Evolutionary conservation across 202 grass and related monocot genomes (phyloP).

Genomic region (Bolboschoenoplectus hybrid): DNA sequence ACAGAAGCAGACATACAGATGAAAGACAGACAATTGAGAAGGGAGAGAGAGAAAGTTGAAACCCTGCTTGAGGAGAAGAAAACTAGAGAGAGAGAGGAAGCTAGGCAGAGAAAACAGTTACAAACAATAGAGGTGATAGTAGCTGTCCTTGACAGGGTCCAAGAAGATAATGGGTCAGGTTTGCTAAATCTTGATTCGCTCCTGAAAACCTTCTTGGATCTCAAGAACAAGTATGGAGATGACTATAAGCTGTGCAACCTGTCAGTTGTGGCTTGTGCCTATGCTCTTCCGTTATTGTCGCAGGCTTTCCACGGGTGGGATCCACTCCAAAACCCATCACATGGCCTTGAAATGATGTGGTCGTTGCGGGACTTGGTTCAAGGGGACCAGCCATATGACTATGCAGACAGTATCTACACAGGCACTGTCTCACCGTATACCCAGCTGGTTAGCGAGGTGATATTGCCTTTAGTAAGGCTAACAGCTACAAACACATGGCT

Average conservation of each 20-base stretch:
- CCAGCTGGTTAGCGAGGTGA: slow-evolving; percentile 79
- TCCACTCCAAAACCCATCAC: slow-evolving; percentile 70
- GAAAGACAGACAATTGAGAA: slow-evolving; percentile 62
- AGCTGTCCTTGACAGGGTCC: slow-evolving; percentile 58
- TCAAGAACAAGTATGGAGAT: slow-evolving; percentile 60
- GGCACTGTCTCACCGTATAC: slow-evolving; percentile 67
- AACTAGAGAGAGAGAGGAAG: slow-evolving; percentile 67
- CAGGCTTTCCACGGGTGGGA: slow-evolving; percentile 84
- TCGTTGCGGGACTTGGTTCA: slow-evolving; percentile 78
- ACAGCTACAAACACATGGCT: slow-evolving; percentile 81
- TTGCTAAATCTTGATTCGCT: slow-evolving; percentile 66
- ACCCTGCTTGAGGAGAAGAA: slow-evolving; percentile 77
- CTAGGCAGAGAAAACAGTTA: slow-evolving; percentile 57
- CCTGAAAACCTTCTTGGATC: slow-evolving; percentile 56
- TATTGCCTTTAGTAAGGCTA: slow-evolving; percentile 81
- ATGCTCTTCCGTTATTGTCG: slow-evolving; percentile 69
- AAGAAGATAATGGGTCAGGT: slow-evolving; percentile 58
- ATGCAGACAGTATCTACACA: slow-evolving; percentile 50
- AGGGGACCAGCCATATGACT: slow-evolving; percentile 79
- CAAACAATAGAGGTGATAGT: slow-evolving; percentile 74
- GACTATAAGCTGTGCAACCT: slow-evolving; percentile 91
- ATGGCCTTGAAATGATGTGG: slow-evolving; percentile 67
- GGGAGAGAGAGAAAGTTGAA: slow-evolving; percentile 75
- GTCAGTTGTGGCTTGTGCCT: slow-evolving; percentile 74
- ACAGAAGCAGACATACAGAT: slow-evolving; percentile 82